A percentile compares a stretch with the other conserved stretches of the same genome.
These are phyloP conservation scores for Tinospora cordifolia DNA, from an alignment of 164 flowering plant genomes.

Conservation along the genomic window DNA sequence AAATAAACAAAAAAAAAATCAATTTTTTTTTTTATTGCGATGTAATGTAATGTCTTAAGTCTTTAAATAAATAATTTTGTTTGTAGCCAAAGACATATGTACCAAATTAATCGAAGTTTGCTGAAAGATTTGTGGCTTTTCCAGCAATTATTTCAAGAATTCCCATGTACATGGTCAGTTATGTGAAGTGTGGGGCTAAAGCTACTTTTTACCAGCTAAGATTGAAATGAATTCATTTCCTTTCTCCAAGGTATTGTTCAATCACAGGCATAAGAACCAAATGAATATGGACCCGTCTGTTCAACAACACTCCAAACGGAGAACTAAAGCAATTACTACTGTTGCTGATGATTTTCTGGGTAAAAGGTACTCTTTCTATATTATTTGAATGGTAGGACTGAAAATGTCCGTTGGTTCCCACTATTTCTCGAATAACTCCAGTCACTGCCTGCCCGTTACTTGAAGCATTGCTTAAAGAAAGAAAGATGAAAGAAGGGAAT, in stretches of 20 bases:
- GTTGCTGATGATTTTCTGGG: background rate
- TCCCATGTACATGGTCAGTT: background rate
- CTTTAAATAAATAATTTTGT: too few species aligned
- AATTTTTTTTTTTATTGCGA: too few species aligned
- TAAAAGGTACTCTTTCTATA: background rate
- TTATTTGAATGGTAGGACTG: slow-evolving; percentile 1
- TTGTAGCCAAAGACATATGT: background rate
- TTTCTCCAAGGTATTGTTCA: background rate
- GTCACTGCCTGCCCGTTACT: too few species aligned
- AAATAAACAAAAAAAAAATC: too few species aligned
- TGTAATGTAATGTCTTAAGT: too few species aligned
- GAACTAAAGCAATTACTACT: background rate
- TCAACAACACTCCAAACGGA: slow-evolving; percentile 1
- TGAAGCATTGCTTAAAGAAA: too few species aligned
- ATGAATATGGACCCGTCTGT: background rate
- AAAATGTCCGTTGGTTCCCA: background rate
- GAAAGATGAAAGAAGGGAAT: too few species aligned
- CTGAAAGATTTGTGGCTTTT: background rate
- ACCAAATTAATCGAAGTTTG: background rate
- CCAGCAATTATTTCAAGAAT: background rate
- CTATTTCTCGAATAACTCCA: background rate
- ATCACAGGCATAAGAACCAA: background rate
- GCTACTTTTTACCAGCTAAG: background rate
- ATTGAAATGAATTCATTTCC: background rate
- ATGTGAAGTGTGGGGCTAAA: background rate